A percentile compares a stretch with the other conserved stretches of the same genome.
phyloP scores from a whole-genome alignment of 164 flowering plant species.

The Brasenia schreberi region DNA sequence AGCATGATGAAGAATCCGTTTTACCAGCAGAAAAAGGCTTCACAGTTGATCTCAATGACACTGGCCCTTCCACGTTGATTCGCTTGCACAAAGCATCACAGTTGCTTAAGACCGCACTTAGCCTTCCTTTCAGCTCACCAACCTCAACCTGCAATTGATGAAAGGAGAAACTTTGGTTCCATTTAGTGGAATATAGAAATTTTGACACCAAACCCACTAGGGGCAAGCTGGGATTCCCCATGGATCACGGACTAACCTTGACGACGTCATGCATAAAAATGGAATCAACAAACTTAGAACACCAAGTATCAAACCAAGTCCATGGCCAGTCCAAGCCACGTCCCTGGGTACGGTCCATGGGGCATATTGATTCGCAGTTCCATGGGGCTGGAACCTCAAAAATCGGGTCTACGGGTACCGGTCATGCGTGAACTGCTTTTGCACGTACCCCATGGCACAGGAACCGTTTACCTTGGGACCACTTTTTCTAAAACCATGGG shows the following conservation, averaged over 20 bases:
- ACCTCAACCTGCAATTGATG: conserved; percentile 83
- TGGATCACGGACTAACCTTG: neutral
- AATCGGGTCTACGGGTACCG: too few species aligned
- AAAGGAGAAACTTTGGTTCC: conserved; percentile 14
- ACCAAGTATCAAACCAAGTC: too few species aligned
- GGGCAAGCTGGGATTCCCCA: neutral
- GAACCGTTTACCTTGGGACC: too few species aligned
- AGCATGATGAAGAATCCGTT: neutral
- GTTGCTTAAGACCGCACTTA: conserved; percentile 82
- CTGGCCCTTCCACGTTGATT: conserved; percentile 70
- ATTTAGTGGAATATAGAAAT: neutral
- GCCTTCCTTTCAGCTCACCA: conserved; percentile 90
- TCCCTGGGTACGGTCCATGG: too few species aligned
- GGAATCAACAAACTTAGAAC: neutral
- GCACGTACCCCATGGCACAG: too few species aligned
- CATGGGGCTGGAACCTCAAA: too few species aligned
- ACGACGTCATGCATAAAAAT: neutral
- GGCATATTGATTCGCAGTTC: too few species aligned
- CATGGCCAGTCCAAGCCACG: too few species aligned
- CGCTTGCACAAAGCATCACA: conserved; percentile 91
- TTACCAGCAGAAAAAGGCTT: conserved; percentile 43
- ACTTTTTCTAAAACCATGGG: too few species aligned
- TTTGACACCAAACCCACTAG: neutral
- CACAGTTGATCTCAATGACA: conserved; percentile 52
- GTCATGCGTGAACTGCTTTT: too few species aligned